Conservation (phyloP, 345 rosid species). For the Dipteronia sinensis region DNA sequence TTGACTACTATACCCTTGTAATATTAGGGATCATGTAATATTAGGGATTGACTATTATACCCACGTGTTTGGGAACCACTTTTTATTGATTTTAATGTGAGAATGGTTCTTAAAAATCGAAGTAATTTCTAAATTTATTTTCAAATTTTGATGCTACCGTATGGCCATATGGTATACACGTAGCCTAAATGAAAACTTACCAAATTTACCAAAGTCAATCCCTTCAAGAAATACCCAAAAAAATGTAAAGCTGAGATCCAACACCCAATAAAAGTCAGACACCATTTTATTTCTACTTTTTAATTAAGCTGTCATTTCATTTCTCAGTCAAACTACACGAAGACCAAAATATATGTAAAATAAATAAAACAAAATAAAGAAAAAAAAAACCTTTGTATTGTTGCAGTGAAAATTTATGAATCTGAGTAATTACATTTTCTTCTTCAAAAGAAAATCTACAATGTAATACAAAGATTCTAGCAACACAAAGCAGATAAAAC, state of each 20-base stretch:
- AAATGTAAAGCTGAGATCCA: not conserved
- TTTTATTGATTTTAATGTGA: too few relatives aligned
- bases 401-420: constrained; percentile 14
- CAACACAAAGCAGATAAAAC: not conserved
- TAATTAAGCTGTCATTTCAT: constrained; percentile 1
- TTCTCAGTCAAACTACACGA: not conserved
- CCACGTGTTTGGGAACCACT: too few relatives aligned
- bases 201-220: constrained; percentile 1
- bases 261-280: not conserved
- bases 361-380: not conserved
- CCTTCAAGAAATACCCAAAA: constrained; percentile 16
- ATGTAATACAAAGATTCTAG: constrained; percentile 4
- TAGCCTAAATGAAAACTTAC: not conserved
- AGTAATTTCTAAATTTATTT: too few relatives aligned
- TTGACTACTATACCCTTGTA: too few relatives aligned
- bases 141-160: not conserved
- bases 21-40: too few relatives aligned
- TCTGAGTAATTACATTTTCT: constrained; percentile 24
- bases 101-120: too few relatives aligned
- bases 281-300: not conserved
- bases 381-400: not conserved
- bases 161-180: too few relatives aligned
- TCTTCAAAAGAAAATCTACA: not conserved
- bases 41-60: too few relatives aligned
- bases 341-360: not conserved